A percentile compares a stretch with the other conserved stretches of the same genome.
Conservation (phyloP, 2,329 filamentous ascomycete species). For the Botrytis medusae region DNA sequence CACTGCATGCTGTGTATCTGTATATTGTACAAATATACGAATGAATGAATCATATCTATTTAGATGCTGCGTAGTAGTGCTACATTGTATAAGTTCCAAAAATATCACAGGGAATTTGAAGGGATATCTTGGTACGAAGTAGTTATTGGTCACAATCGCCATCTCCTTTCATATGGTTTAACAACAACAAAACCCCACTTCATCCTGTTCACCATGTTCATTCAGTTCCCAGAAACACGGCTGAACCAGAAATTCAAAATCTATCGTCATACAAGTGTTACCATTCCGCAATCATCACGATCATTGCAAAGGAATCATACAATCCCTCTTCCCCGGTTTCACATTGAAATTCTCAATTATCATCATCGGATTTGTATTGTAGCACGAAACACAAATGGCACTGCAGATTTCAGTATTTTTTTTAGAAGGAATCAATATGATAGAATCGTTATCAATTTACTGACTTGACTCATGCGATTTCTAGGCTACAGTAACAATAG, state of each 20-base stretch:
- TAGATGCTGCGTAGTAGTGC: slow-evolving; percentile 3
- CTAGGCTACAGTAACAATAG: slow-evolving; percentile 37
- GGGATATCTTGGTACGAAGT: not conserved
- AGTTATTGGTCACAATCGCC: slow-evolving; percentile 2
- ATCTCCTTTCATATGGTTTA: not conserved
- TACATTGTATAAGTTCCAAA: not conserved
- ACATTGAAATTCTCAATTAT: not conserved
- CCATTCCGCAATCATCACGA: not conserved
- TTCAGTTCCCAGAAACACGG: slow-evolving; percentile 11
- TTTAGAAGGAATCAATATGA: not conserved
- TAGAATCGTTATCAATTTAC: slow-evolving; percentile 1
- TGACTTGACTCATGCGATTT: slow-evolving; percentile 14
- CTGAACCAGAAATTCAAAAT: slow-evolving; percentile 8
- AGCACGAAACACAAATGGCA: slow-evolving; percentile 5
- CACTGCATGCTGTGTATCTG: not conserved
- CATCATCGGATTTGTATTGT: slow-evolving; percentile 2
- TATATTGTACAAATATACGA: not conserved
- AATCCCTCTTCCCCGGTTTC: slow-evolving; percentile 4
- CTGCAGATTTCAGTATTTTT: slow-evolving; percentile 8
- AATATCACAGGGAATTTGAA: not conserved
- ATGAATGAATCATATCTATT: not conserved
- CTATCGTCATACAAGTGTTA: slow-evolving; percentile 7
- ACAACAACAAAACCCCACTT: not conserved
- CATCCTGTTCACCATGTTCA: not conserved
- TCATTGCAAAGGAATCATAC: not conserved